A percentile compares a stretch with the other conserved stretches of the same genome.
Evolutionary conservation across 2,329 filamentous ascomycete species (phyloP).

Genomic region (Zymoseptoria tritici): DNA sequence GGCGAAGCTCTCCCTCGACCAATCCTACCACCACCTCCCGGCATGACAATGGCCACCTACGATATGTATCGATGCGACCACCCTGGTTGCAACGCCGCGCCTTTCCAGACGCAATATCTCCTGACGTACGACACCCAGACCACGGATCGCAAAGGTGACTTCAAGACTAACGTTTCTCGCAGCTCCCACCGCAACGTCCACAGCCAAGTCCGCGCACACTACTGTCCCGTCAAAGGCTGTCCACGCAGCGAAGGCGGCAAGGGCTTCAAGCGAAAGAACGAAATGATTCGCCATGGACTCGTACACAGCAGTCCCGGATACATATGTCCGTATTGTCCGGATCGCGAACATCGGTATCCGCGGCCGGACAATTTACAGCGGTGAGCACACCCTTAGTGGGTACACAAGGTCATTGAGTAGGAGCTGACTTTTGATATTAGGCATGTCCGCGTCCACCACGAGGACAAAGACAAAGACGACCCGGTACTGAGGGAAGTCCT

Average conservation of each 20-base stretch:
- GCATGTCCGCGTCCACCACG: constrained; percentile 87
- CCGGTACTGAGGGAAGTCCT: constrained; percentile 73
- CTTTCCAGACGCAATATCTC: constrained; percentile 71
- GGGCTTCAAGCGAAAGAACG: constrained; percentile 62
- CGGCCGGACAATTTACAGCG: constrained; percentile 92
- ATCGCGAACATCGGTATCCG: constrained; percentile 89
- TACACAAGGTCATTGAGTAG: not conserved
- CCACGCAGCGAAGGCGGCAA: constrained; percentile 54
- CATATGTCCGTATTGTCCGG: constrained; percentile 90
- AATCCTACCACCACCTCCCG: constrained; percentile 14
- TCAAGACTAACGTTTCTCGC: not conserved
- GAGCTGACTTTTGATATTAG: constrained; percentile 38
- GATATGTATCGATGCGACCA: constrained; percentile 53
- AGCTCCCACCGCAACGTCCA: constrained; percentile 67
- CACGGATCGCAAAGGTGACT: no score
- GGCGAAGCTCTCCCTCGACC: constrained; percentile 3
- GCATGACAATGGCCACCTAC: constrained; percentile 16
- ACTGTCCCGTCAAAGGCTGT: constrained; percentile 53
- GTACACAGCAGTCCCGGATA: constrained; percentile 94
- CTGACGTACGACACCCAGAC: constrained; percentile 50
- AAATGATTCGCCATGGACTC: constrained; percentile 70
- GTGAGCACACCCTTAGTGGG: constrained; percentile 42
- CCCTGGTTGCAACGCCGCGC: constrained; percentile 59
- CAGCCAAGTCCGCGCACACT: constrained; percentile 55
- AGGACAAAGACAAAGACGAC: constrained; percentile 85